Conservation (phyloP, 2,329 filamentous ascomycete genomes). For the Scedosporium dehoogii region DNA sequence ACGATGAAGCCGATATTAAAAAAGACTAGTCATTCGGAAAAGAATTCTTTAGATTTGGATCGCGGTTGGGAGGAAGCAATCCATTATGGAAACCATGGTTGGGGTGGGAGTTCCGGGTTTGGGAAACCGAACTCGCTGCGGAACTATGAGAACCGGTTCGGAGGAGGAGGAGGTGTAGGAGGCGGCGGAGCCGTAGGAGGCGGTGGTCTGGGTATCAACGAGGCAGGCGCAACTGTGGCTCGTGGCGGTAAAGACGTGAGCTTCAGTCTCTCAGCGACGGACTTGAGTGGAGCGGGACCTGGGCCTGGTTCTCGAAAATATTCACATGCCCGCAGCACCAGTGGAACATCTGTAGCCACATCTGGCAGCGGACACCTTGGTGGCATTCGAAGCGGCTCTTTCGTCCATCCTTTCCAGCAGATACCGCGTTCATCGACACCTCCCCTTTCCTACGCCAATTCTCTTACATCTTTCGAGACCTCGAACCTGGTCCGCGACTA, state of each 20-base stretch:
- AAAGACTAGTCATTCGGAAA: conserved; percentile 45
- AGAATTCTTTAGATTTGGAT: conserved; percentile 53
- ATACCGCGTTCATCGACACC: conserved; percentile 51
- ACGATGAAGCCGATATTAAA: conserved; percentile 36
- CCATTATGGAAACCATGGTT: conserved; percentile 23
- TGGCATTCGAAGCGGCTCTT: conserved; percentile 31
- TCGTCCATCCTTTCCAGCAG: conserved; percentile 57
- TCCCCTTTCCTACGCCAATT: conserved; percentile 48
- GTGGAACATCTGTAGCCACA: conserved; percentile 45
- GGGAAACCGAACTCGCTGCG: neutral
- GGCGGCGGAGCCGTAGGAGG: conserved; percentile 4
- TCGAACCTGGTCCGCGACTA: conserved; percentile 33
- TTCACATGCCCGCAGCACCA: conserved; percentile 48
- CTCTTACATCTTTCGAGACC: conserved; percentile 40
- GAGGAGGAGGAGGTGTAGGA: neutral
- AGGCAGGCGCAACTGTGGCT: conserved; percentile 8
- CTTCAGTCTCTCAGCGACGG: conserved; percentile 31
- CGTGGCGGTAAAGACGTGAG: conserved; percentile 31
- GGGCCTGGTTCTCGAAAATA: conserved; percentile 25
- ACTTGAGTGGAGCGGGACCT: conserved; percentile 10
- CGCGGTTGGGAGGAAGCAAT: conserved; percentile 48
- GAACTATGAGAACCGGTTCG: neutral
- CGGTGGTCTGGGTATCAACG: conserved; percentile 7
- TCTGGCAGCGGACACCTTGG: conserved; percentile 35
- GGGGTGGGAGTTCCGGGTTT: conserved; percentile 15